Conservation (phyloP, 768 basidiomycete species). For the Suillus clintonianus region DNA sequence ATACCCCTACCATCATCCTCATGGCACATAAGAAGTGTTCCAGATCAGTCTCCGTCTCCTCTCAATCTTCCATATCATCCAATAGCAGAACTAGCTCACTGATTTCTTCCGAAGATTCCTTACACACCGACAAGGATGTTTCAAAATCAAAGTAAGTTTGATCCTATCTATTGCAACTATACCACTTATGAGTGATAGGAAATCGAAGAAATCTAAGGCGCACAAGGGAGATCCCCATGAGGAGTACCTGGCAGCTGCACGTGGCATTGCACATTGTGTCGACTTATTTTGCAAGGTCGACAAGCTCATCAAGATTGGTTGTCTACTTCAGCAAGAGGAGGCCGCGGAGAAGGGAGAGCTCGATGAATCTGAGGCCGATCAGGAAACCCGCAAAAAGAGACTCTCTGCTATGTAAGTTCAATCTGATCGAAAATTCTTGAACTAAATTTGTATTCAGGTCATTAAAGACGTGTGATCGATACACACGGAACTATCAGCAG, state of each 20-base stretch:
- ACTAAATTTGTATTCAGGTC: too few relatives aligned
- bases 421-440: too few relatives aligned
- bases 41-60: too few relatives aligned
- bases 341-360: not conserved
- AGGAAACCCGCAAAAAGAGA: not conserved
- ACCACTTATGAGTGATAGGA: not conserved
- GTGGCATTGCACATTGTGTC: not conserved
- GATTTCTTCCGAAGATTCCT: not conserved
- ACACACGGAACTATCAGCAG: too few relatives aligned
- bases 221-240: not conserved
- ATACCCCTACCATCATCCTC: too few relatives aligned
- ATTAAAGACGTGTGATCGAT: too few relatives aligned
- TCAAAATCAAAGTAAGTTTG: not conserved
- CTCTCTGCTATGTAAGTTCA: not conserved
- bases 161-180: not conserved
- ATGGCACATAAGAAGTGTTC: not conserved
- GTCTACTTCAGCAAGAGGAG: not conserved
- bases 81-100: too few relatives aligned
- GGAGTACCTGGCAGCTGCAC: not conserved
- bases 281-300: not conserved
- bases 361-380: not conserved
- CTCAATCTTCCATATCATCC: too few relatives aligned
- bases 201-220: not conserved
- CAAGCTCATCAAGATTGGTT: conserved; percentile 1
- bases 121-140: not conserved